A percentile compares a stretch with the other conserved stretches of the same genome.
Conservation (phyloP, 495 filamentous ascomycete species). For the Daldinia decipiens region DNA sequence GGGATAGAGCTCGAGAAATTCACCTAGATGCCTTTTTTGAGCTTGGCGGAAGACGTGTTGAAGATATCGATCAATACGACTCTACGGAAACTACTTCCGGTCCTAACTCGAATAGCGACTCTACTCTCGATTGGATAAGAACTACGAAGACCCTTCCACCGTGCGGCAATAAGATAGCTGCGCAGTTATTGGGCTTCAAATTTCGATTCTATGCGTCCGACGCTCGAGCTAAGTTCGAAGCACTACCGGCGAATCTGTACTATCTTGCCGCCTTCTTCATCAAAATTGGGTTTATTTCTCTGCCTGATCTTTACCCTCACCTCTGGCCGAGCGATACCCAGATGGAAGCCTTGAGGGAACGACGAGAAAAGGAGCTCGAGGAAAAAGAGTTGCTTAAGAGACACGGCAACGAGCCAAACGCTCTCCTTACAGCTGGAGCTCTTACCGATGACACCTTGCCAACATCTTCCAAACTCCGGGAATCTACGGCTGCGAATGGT, state of each 20-base stretch:
- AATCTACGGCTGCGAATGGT: constrained; percentile 43
- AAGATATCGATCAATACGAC: constrained; percentile 59
- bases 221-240: constrained; percentile 71
- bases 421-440: constrained; percentile 88
- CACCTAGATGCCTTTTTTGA: constrained; percentile 90
- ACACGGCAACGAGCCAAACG: constrained; percentile 76
- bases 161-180: constrained; percentile 86
- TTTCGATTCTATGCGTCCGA: constrained; percentile 88
- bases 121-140: constrained; percentile 74
- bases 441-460: constrained; percentile 77
- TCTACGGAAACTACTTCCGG: constrained; percentile 58
- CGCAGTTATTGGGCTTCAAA: constrained; percentile 96
- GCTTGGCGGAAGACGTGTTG: constrained; percentile 69
- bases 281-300: constrained; percentile 97
- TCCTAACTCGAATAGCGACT: constrained; percentile 48
- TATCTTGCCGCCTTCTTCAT: constrained; percentile 91
- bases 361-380: constrained; percentile 78
- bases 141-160: constrained; percentile 83
- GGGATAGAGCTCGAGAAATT: constrained; percentile 77
- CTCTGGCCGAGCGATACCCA: constrained; percentile 85
- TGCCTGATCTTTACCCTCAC: constrained; percentile 91
- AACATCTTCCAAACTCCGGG: constrained; percentile 46
- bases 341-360: constrained; percentile 75
- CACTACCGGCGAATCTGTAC: constrained; percentile 88
- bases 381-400: constrained; percentile 75